Evolutionary conservation across 345 rosid species (phyloP).

Genomic region (Fremontodendron californicum): DNA sequence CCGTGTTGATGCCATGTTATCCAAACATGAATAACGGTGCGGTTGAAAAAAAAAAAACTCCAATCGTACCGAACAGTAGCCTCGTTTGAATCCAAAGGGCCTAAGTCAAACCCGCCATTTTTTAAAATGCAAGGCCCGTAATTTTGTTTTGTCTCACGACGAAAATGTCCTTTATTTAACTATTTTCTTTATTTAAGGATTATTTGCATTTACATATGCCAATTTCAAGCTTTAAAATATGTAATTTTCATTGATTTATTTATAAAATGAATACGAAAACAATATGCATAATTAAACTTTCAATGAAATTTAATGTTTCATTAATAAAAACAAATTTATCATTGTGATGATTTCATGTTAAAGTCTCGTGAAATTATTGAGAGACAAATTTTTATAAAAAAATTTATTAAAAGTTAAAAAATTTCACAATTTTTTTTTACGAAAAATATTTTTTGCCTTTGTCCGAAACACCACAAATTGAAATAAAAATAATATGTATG

Average conservation of each 20-base stretch:
- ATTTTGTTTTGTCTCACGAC: neutral
- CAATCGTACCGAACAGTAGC: too few species aligned
- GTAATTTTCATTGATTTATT: neutral
- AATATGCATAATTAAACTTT: neutral
- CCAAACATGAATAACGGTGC: too few species aligned
- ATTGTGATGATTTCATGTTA: too few species aligned
- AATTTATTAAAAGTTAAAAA: too few species aligned
- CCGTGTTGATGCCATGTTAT: too few species aligned
- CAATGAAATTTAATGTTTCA: too few species aligned
- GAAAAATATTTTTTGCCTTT: neutral
- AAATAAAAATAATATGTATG: neutral
- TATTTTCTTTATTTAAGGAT: too few species aligned
- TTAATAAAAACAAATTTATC: too few species aligned
- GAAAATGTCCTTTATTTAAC: neutral
- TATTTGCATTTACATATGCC: neutral
- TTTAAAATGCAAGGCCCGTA: neutral
- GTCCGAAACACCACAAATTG: neutral
- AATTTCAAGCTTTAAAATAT: neutral
- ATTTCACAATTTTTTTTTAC: neutral
- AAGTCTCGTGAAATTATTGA: too few species aligned
- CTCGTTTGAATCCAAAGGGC: too few species aligned
- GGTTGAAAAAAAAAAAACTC: too few species aligned
- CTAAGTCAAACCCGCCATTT: slow-evolving; percentile 12
- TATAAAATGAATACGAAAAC: neutral
- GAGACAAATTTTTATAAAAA: neutral